Base-by-base conservation (phyloP, 495 filamentous ascomycete genomes). In the Aspergillus nidulans region DNA sequence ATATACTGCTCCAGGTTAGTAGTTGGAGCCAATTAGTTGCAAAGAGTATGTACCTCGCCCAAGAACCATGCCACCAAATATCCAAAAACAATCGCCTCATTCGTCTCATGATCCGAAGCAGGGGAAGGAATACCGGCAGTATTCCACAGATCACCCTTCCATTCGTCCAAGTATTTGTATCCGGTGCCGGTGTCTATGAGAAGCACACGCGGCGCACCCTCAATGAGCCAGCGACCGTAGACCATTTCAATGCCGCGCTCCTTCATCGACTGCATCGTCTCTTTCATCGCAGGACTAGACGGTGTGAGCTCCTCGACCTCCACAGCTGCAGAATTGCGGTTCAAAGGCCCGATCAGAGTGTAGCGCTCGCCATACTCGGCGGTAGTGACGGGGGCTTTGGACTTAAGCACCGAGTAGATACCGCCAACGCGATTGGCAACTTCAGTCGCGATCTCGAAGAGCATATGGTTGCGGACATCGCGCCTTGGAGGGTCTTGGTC, bases 391-490 rank as follows among this genome's bases (percentile, higher is more conserved):
- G 94, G 92, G 18, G 94, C 92, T 71, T 98, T 98, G 49, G 94
- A 98, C 75, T 98, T 98, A 67, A 98, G 84, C 49, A 98, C 94
- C 13, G 92, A 97, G 77, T 98, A 98, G 74, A 98, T 98, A 58
- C 94, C 94, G 65, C 94, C 94, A 53, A 98, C 94, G 75, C 95
- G 84, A 77, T 98, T 96, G 49, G 94, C 94, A 56, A 97, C 94
- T 67, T 98, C 94, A 15, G 94, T 97, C 26, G 94, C 91, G 55
- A 97, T 75, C 74, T 98, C 94, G 62, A 98, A 98, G 45, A 98
- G 85, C 65, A 89, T 75, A 63, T 92, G 88, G 64, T 89, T 87
- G 70, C 79, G 83, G 41, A 90, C 81, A 74, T 91, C 89, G 63
- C 88, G 72, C 62, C 69, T 71, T 44, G 72, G 67, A 26, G 72